These are phyloP conservation scores for Ustilago esculenta DNA, from an alignment of 1,284 basidiomycete genomes.

Conservation along the genomic window DNA sequence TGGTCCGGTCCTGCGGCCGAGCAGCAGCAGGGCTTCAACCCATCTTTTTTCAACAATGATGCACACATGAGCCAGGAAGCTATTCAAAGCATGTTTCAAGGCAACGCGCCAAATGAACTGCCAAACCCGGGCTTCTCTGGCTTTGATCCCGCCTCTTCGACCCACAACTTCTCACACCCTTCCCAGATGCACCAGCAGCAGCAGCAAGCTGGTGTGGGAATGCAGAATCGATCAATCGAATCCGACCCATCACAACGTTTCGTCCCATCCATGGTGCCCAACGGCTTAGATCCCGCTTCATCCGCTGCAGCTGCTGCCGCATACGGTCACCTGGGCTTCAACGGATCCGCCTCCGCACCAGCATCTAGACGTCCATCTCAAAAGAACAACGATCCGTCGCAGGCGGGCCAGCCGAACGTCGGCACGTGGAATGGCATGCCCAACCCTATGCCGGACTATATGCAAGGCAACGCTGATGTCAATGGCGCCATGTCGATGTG, in stretches of 20 bases:
- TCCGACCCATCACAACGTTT: conserved; percentile 24
- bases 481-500: conserved; percentile 21
- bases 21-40: conserved; percentile 27
- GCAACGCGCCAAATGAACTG: conserved; percentile 16
- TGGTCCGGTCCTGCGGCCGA: conserved; percentile 29
- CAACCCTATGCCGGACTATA: conserved; percentile 17
- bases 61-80: conserved; percentile 37
- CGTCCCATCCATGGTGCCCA: conserved; percentile 12
- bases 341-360: conserved; percentile 27
- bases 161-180: conserved; percentile 24
- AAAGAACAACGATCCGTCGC: conserved; percentile 17
- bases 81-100: conserved; percentile 34
- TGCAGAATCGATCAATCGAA: conserved; percentile 7
- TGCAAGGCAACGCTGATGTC: conserved; percentile 8
- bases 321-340: conserved; percentile 47
- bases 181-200: conserved; percentile 39
- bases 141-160: conserved; percentile 20
- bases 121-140: conserved; percentile 14
- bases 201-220: conserved; percentile 17
- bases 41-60: conserved; percentile 33
- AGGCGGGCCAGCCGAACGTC: conserved; percentile 6
- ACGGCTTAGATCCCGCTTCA: conserved; percentile 29
- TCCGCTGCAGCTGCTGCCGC: conserved; percentile 50
- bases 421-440: conserved; percentile 16
- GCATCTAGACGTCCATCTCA: conserved; percentile 29